phyloP scores from a whole-genome alignment of 805 yeast species.

The Saccharomycopsis oosterbeekiorum region DNA sequence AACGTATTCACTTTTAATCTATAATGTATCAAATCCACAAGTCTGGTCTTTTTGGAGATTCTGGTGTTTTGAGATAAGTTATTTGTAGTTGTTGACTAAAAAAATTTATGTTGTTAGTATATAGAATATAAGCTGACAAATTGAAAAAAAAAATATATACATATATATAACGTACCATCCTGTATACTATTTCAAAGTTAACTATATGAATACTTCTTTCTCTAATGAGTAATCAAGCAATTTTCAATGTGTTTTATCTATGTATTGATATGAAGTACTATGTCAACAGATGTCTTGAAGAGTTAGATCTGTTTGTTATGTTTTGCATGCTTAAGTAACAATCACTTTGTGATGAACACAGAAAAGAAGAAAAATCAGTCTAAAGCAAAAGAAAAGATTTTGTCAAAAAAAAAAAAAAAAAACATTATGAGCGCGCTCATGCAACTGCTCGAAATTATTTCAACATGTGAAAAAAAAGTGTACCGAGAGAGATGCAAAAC shows the following conservation, averaged over 20 bases:
- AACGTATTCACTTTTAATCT: slow-evolving; percentile 61
- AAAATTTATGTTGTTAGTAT: not conserved
- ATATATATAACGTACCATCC: not conserved
- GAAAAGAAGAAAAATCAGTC: not conserved
- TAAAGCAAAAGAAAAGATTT: not conserved
- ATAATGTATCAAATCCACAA: slow-evolving; percentile 58
- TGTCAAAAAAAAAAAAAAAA: not conserved
- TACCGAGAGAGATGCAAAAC: not conserved
- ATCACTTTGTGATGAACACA: not conserved
- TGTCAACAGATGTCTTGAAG: not conserved
- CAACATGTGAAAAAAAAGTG: too few species aligned
- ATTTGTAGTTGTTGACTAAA: not conserved
- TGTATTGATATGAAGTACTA: not conserved
- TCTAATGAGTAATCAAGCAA: not conserved
- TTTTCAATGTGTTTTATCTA: not conserved
- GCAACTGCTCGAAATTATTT: too few species aligned
- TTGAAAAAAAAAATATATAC: not conserved
- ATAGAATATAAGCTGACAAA: not conserved
- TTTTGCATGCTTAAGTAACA: not conserved
- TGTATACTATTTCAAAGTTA: not conserved
- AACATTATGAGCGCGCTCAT: not conserved
- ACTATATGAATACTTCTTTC: not conserved
- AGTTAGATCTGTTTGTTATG: too few species aligned
- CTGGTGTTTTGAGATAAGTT: not conserved
- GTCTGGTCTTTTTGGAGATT: slow-evolving; percentile 13